Evolutionary conservation across 495 filamentous ascomycete species (phyloP), one percentile per base, ranked within the genome.

Genomic region (Bryoglossum gracile): DNA sequence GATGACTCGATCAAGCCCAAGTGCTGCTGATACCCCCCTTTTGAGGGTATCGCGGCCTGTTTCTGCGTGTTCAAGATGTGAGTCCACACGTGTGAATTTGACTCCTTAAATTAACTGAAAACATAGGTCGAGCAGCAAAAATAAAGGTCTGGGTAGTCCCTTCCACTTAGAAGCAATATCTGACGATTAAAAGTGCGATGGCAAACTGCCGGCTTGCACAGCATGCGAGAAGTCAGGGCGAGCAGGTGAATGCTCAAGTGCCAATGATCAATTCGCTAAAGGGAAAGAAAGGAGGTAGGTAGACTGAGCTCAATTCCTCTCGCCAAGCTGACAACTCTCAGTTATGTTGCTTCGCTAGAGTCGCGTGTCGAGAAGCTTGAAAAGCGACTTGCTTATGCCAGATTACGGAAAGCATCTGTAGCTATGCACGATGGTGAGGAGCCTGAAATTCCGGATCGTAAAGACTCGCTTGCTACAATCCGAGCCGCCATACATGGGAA

Each of bases 321-420:
- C 9, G 23, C 17, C 13, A 18, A 8, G 14, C 45, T 62, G 43
- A 63, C 43, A 13, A 11, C 37, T 21, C n/a, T 10, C 48, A 81
- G 88, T 63, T 97, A 95, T 69, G 89, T 95, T 23, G 88, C 89
- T 5, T 91, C 89, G 2, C 73, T 97, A 19, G 91, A 97, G 65
- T 79, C 84, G 4, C 83, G 84, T 44, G 81, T 91, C 53, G 90
- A 95, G 60, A 87, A 81, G 66, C 76, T 97, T 11, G 85, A 92
- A 62, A 83, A 77, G 61, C 74, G 75, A 52, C 69, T 91, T 33
- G 64, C 68, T 22, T 82, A 83, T 57, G 80, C 79, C 30, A 69
- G 71, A 46, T 70, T 68, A 8, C 64, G 77, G 25, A 80, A 81
- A 56, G 75, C 72, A 9, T 79, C 76, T 17, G 67, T 75, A 8